Evolutionary conservation across 345 rosid species (phyloP), one percentile per base, ranked within the genome.

Genomic region (Syzygium oleosum): DNA sequence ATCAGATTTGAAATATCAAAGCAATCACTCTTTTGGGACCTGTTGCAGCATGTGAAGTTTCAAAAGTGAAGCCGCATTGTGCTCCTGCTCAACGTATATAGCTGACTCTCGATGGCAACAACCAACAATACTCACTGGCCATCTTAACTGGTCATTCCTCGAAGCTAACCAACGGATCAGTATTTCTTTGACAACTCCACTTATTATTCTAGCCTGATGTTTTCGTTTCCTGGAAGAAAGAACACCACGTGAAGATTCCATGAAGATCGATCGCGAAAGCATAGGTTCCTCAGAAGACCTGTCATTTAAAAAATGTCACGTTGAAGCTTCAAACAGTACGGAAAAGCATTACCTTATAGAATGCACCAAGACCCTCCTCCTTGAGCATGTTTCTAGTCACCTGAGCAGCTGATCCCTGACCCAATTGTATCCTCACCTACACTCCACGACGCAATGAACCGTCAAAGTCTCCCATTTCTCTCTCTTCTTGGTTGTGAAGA

Each of bases 381-480:
- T 91, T 94, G 52, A 97, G 93, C 99, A 97, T 96, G 92, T 11
- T 96, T 83, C 89, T 94, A 77, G 99, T 94, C 68, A 97, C 96
- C 79, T 89, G 63, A 11, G 73, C 94, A 19, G 99, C 98, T 25
- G 98, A 95, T 89, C 99, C 99, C 90, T 97, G 99, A 85, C 99
- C 99, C 91, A 97, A 87, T 87, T 96, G 99, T 90, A 97, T 96
- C 88, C 99, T 96, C 95, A 97, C 99, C 99, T 97, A 85, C 88
- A 93, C 87, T 68, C 79, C 79, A 34, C 46, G 79, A 0, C 46
- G 46, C 79, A 68, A 65, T 4, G 79, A 16, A 2, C 43, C 79
- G 31, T 65, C 43, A 65, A 31, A 55, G 34, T 68, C 79, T 17
- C 79, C 79, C 79, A 68, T 68, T 9, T 34, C 3, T 9, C 79